Conservation (phyloP, 805 yeast genomes). For the Candida ortonii region DNA sequence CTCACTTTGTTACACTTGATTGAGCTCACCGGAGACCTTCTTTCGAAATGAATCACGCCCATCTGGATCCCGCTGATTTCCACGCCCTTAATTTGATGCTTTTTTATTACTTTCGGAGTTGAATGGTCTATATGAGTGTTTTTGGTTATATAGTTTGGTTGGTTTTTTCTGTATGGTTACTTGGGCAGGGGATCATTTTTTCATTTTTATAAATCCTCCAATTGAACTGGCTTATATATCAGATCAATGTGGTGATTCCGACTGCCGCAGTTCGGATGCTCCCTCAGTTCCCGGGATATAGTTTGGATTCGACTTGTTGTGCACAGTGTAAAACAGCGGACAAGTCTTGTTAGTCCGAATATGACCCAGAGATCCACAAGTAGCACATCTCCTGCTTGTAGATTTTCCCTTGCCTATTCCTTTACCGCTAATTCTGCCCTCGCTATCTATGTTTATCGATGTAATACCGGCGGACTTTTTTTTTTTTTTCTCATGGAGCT, state of each 20-base stretch:
- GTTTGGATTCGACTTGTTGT: constrained; percentile 35
- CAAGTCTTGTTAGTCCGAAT: constrained; percentile 89
- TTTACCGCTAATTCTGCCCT: constrained; percentile 51
- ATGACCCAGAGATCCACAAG: constrained; percentile 95
- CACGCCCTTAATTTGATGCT: neutral
- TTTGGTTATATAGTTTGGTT: neutral
- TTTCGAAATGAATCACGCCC: constrained; percentile 3
- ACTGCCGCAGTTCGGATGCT: constrained; percentile 18
- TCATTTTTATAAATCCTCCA: too few relatives aligned
- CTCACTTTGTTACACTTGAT: constrained; percentile 20
- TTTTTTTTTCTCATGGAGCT: constrained; percentile 57
- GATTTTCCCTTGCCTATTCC: constrained; percentile 72
- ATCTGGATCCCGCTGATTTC: neutral
- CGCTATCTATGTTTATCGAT: constrained; percentile 34
- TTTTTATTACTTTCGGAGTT: neutral
- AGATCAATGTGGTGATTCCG: constrained; percentile 2
- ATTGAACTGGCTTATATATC: neutral
- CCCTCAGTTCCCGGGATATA: constrained; percentile 34
- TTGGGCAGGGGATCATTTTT: neutral
- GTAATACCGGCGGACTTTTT: constrained; percentile 32
- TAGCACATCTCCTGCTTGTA: constrained; percentile 80
- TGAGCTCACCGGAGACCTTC: constrained; percentile 8
- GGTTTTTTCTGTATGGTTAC: neutral
- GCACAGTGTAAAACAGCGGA: constrained; percentile 67
- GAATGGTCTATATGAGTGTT: neutral